Percentiles rank a stretch among this genome's conserved stretches.
Evolutionary conservation across 1,284 basidiomycete species (phyloP).

Genomic region (Omphalotus olearius): DNA sequence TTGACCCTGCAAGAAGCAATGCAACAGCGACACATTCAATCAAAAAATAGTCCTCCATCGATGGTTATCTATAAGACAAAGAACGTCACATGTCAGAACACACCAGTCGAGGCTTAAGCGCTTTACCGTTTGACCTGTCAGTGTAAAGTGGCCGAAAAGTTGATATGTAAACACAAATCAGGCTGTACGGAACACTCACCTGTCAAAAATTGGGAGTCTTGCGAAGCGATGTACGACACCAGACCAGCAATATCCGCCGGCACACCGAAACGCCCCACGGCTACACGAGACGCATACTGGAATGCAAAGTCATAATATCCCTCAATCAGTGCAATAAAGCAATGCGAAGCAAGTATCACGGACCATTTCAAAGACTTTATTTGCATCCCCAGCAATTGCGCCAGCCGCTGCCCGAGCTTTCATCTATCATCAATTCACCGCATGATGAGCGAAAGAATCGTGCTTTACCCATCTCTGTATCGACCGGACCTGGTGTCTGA

Average conservation of each 20-base stretch:
- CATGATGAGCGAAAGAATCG: no score
- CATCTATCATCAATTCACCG: not conserved
- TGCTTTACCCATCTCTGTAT: constrained; percentile 4
- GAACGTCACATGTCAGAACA: not conserved
- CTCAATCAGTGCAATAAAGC: not conserved
- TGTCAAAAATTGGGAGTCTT: constrained; percentile 20
- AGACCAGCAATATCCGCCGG: constrained; percentile 22
- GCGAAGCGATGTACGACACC: constrained; percentile 22
- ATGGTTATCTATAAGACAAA: not conserved
- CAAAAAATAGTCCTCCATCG: constrained; percentile 1
- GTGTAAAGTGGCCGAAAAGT: not conserved
- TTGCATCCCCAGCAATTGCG: not conserved
- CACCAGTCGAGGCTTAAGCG: not conserved
- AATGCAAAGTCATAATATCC: not conserved
- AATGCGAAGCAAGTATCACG: not conserved
- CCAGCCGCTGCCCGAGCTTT: not conserved
- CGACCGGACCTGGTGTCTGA: not conserved
- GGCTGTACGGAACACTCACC: constrained; percentile 12
- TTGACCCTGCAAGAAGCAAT: not conserved
- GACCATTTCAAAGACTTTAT: not conserved
- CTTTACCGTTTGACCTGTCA: constrained; percentile 6
- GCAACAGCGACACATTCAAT: not conserved
- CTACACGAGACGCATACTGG: not conserved
- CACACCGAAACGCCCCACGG: not conserved
- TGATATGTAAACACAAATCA: not conserved